Evolutionary conservation across 169 alveolate genomes (phyloP).

Genomic region (Cryptosporidium andersoni): DNA sequence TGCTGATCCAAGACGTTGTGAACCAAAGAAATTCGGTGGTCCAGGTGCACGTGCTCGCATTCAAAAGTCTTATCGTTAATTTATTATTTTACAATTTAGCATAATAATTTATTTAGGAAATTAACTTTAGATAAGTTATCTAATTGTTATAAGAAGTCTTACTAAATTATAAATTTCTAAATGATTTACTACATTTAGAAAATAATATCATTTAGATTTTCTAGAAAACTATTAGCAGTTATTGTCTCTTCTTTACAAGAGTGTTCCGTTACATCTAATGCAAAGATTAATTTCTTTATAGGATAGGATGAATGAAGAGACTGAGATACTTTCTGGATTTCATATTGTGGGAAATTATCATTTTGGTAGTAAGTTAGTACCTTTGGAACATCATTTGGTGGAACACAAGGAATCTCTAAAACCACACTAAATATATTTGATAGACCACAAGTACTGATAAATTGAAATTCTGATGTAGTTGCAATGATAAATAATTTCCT

Average conservation of each 20-base stretch:
- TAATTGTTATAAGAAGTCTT: neutral
- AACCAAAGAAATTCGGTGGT: slow-evolving; percentile 99
- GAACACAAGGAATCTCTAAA: slow-evolving; percentile 37
- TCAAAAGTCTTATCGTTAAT: slow-evolving; percentile 98
- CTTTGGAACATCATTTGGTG: slow-evolving; percentile 48
- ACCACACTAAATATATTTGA: slow-evolving; percentile 53
- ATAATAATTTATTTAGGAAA: neutral
- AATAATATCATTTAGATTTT: slow-evolving; percentile 40
- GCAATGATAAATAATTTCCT: slow-evolving; percentile 94
- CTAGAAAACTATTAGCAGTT: slow-evolving; percentile 32
- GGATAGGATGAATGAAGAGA: slow-evolving; percentile 45
- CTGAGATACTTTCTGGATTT: slow-evolving; percentile 34
- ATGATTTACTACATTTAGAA: neutral
- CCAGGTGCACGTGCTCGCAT: slow-evolving; percentile 98
- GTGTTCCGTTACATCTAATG: slow-evolving; percentile 44
- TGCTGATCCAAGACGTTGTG: slow-evolving; percentile 99
- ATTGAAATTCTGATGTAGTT: slow-evolving; percentile 92
- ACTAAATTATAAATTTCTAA: neutral
- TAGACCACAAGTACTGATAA: slow-evolving; percentile 75
- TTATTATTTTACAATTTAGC: no score
- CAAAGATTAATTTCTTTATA: slow-evolving; percentile 42
- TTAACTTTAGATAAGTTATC: neutral
- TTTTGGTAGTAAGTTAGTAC: slow-evolving; percentile 44
- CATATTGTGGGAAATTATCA: slow-evolving; percentile 17
- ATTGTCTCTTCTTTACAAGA: neutral